A percentile compares a stretch with the other conserved stretches of the same genome.
Conservation (phyloP, 1,284 basidiomycete species). For the Ustilago crameri region DNA sequence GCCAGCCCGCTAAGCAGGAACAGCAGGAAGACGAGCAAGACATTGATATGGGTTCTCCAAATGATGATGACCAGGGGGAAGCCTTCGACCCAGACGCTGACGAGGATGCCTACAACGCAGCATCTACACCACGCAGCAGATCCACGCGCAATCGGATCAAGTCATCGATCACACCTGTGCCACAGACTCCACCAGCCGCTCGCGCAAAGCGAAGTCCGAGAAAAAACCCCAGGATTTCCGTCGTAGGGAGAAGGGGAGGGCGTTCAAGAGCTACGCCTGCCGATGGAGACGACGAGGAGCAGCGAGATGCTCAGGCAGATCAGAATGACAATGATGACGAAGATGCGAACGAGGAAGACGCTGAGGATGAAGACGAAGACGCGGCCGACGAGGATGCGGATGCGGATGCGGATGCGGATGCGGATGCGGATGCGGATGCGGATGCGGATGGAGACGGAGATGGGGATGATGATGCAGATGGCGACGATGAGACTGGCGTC, state of each 20-base stretch:
- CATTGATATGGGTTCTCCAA: conserved; percentile 15
- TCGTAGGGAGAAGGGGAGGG: conserved; percentile 14
- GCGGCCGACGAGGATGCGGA: conserved; percentile 20
- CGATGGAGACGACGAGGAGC: conserved; percentile 18
- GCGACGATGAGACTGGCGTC: conserved; percentile 30
- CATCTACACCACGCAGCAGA: conserved; percentile 29
- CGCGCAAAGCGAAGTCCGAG: conserved; percentile 26
- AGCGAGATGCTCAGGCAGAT: neutral
- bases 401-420: conserved; percentile 20
- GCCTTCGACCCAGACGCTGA: conserved; percentile 9
- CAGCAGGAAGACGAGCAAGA: conserved; percentile 13
- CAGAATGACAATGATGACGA: neutral
- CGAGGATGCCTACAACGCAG: conserved; percentile 8
- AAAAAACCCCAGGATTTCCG: conserved; percentile 22
- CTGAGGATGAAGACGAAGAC: conserved; percentile 1
- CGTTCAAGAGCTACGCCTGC: conserved; percentile 15
- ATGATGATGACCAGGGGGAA: conserved; percentile 10
- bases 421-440: conserved; percentile 11
- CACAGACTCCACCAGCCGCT: conserved; percentile 16
- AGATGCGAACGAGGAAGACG: conserved; percentile 8
- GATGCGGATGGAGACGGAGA: conserved; percentile 15
- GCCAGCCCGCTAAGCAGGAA: conserved; percentile 31
- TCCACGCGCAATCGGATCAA: conserved; percentile 23
- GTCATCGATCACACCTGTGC: conserved; percentile 28
- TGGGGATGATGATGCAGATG: conserved; percentile 21